phyloP scores from a whole-genome alignment of 768 basidiomycete genomes.

The Podaxis sp. region DNA sequence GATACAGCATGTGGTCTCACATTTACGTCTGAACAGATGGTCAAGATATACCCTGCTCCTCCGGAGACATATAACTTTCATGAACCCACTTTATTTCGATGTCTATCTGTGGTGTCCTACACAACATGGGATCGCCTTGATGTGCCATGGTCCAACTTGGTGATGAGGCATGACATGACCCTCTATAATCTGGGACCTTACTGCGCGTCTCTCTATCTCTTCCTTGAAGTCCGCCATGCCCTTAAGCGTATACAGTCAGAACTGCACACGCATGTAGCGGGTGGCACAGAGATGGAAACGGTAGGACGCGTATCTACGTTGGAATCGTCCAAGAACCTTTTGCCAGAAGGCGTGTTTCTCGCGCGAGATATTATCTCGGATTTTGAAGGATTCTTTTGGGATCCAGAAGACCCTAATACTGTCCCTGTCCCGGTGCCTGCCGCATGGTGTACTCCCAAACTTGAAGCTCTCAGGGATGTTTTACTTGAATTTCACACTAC shows the following conservation, averaged over 20 bases:
- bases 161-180: constrained; percentile 58
- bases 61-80: constrained; percentile 53
- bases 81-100: constrained; percentile 36
- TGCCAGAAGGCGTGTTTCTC: constrained; percentile 33
- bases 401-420: constrained; percentile 24
- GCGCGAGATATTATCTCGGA: constrained; percentile 38
- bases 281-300: constrained; percentile 15
- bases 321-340: constrained; percentile 15
- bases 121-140: constrained; percentile 48
- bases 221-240: constrained; percentile 52
- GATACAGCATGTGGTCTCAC: not conserved
- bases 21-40: constrained; percentile 33
- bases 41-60: constrained; percentile 52
- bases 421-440: constrained; percentile 40
- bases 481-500: constrained; percentile 50
- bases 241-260: constrained; percentile 20
- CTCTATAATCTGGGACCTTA: constrained; percentile 65
- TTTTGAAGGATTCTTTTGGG: constrained; percentile 43
- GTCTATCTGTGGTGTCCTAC: constrained; percentile 30
- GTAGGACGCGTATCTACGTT: constrained; percentile 13
- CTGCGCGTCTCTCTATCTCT: constrained; percentile 69
- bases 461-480: constrained; percentile 56
- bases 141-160: constrained; percentile 57
- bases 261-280: not conserved
- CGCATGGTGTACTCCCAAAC: constrained; percentile 73